A percentile compares a stretch with the other conserved stretches of the same genome.
These are phyloP conservation scores for Crataegus laevigata DNA, from an alignment of 306 rosid species.

Conservation along the genomic window DNA sequence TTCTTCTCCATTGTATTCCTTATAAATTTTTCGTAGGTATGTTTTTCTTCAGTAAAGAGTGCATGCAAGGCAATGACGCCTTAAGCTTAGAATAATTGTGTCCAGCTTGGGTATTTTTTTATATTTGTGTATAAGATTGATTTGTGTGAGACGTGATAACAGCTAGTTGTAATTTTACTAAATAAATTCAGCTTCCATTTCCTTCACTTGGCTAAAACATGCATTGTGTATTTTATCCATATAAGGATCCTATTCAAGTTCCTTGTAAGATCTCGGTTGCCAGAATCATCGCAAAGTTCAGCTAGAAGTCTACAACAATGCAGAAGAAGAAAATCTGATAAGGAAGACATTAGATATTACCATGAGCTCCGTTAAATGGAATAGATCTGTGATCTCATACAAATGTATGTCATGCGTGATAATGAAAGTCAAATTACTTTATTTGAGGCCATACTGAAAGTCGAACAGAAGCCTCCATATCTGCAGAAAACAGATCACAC, in stretches of 20 bases:
- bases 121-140: conserved; percentile 33
- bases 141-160: conserved; percentile 27
- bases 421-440: neutral
- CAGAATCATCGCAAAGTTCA: neutral
- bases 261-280: neutral
- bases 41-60: neutral
- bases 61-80: conserved; percentile 8
- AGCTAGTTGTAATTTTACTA: conserved; percentile 34
- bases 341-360: neutral
- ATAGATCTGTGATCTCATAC: neutral
- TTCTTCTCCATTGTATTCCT: conserved; percentile 5
- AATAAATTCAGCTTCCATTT: neutral
- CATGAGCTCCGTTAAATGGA: neutral
- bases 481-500: neutral
- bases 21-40: neutral
- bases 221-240: neutral
- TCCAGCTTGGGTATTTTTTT: conserved; percentile 17
- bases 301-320: neutral
- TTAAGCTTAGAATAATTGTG: conserved; percentile 22
- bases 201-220: neutral
- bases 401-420: neutral
- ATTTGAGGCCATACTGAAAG: neutral
- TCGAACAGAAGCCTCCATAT: neutral
- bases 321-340: neutral
- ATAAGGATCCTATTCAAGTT: neutral